Evolutionary conservation across 2,329 filamentous ascomycete genomes (phyloP), one percentile per base, ranked within the genome.

Genomic region (Esteya vermicola): DNA sequence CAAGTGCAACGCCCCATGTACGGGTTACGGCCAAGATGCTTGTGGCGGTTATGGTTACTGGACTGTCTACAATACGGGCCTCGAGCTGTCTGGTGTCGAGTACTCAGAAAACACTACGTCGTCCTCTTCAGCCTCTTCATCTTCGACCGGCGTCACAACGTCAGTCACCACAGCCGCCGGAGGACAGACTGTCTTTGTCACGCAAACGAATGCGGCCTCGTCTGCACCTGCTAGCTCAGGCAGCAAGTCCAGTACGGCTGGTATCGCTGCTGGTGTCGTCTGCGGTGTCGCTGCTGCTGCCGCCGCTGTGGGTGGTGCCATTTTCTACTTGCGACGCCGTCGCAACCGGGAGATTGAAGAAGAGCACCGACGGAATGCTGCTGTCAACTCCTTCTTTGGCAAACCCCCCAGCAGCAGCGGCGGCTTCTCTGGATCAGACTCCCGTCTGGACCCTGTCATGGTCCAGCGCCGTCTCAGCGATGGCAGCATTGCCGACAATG

Each of bases 401-500:
- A 75, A 78, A 56, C 69, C 77, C 27, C 75, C 77, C 2, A 63
- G 64, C 42, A 77, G n/a, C 61, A 70, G 75, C 56, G 73, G 78
- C 45, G 68, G 68, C 45, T 61, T 76, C 60, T 85, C 83, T 9
- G 79, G 84, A 62, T 76, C 76, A 13, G 89, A 96, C 56, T 79
- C 83, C 32, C 77, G 89, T 41, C 75, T 95, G 42, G 89, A 96
- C 49, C 85, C 86, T 8, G 78, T 86, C 48, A 79, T 93, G 71
- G 79, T 81, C 43, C 75, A 86, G 51, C 72, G 85, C 55, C 76
- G 88, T 60, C 73, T 89, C 64, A 95, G 89, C 62, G 85, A 91
- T 54, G 89, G 89, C 50, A 95, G 88, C 60, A 95, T 96, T 59
- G 89, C 88, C 39, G 89, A 96, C 59, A 93, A 95, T 62, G 78